Percentiles rank a stretch among this genome's conserved stretches.
Conservation (phyloP, 2,329 filamentous ascomycete genomes). For the Ophiostoma quercus region DNA sequence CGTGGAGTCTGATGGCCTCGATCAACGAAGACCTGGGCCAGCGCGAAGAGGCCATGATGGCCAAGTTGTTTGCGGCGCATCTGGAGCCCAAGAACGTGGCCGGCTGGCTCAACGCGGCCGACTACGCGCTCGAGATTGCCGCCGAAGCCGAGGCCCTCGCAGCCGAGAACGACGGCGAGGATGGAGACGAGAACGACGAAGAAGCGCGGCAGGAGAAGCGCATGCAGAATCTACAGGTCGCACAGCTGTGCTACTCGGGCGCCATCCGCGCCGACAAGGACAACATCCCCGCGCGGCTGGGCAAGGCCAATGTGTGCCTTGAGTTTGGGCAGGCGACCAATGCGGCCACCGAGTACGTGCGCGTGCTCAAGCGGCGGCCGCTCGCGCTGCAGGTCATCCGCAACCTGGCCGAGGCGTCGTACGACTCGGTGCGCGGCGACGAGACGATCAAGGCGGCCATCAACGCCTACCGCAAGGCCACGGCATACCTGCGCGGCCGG, state of each 20-base stretch:
- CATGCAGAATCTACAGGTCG: slow-evolving; percentile 47
- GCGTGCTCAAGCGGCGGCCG: slow-evolving; percentile 48
- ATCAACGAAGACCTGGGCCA: slow-evolving; percentile 58
- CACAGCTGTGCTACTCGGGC: slow-evolving; percentile 54
- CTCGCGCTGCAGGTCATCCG: slow-evolving; percentile 52
- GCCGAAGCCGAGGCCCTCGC: slow-evolving; percentile 37
- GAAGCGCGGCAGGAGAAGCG: slow-evolving; percentile 26
- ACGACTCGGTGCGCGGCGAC: slow-evolving; percentile 46
- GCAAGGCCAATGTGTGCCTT: slow-evolving; percentile 54
- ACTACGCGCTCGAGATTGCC: slow-evolving; percentile 50
- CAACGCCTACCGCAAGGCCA: slow-evolving; percentile 45
- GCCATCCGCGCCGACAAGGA: slow-evolving; percentile 54
- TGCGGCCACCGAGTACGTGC: slow-evolving; percentile 54
- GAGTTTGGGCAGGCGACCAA: slow-evolving; percentile 50
- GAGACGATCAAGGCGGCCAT: slow-evolving; percentile 42
- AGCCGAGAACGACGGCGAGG: slow-evolving; percentile 29
- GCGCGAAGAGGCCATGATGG: slow-evolving; percentile 52
- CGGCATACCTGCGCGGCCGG: slow-evolving; percentile 36
- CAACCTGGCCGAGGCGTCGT: slow-evolving; percentile 52
- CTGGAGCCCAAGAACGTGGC: slow-evolving; percentile 55
- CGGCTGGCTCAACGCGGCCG: slow-evolving; percentile 56
- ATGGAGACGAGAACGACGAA: slow-evolving; percentile 39
- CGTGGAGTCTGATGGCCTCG: slow-evolving; percentile 58
- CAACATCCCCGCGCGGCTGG: slow-evolving; percentile 53
- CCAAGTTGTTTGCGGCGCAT: slow-evolving; percentile 58